Evolutionary conservation across 1,139 yeast species (phyloP).

Genomic region (Kodamaea sp.): DNA sequence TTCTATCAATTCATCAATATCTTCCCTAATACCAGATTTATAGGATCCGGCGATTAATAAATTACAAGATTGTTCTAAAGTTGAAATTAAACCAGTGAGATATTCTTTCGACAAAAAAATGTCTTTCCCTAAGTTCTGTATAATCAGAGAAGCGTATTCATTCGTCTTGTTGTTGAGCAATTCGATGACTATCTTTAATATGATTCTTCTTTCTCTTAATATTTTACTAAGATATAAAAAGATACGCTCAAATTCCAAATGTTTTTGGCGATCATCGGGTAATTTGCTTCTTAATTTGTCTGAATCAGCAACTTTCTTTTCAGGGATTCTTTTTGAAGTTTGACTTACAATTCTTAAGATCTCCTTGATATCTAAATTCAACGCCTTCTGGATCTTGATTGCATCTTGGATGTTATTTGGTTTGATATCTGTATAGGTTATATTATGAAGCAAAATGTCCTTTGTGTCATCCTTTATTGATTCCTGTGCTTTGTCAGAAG

Average conservation of each 20-base stretch:
- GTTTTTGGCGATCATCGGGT: constrained; percentile 34
- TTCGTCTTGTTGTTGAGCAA: constrained; percentile 37
- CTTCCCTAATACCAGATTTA: constrained; percentile 16
- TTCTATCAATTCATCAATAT: constrained; percentile 23
- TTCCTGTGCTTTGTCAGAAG: neutral
- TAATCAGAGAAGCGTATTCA: constrained; percentile 24
- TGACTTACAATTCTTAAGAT: constrained; percentile 45
- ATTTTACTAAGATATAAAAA: constrained; percentile 31
- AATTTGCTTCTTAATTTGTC: constrained; percentile 31
- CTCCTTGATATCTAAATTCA: constrained; percentile 39
- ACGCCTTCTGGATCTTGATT: constrained; percentile 29
- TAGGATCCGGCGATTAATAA: constrained; percentile 10
- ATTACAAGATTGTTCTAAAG: constrained; percentile 12
- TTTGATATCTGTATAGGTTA: constrained; percentile 35
- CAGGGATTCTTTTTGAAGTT: constrained; percentile 36
- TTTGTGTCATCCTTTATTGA: constrained; percentile 13
- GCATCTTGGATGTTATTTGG: constrained; percentile 35
- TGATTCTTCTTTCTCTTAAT: constrained; percentile 44
- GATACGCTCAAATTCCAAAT: constrained; percentile 28
- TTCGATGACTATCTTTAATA: constrained; percentile 38
- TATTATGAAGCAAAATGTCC: constrained; percentile 39
- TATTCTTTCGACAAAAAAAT: constrained; percentile 30
- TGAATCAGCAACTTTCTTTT: constrained; percentile 18
- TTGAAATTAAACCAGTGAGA: constrained; percentile 22
- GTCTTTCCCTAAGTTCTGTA: constrained; percentile 40